Evolutionary conservation across 2,329 filamentous ascomycete genomes (phyloP).

Genomic region (Leptographium flavum): DNA sequence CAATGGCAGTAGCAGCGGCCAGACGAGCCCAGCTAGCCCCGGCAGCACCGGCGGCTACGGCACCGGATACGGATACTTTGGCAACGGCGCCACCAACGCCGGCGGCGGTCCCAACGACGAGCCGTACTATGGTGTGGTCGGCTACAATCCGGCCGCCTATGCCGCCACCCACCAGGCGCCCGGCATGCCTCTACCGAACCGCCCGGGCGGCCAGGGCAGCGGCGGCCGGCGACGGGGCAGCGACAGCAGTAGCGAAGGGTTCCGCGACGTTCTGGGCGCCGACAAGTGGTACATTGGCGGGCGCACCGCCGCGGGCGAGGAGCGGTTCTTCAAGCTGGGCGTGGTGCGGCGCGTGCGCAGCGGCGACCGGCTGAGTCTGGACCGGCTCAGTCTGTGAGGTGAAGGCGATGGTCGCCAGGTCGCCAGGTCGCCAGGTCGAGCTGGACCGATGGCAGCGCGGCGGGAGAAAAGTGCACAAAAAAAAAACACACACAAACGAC

Average conservation of each 20-base stretch:
- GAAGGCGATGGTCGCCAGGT: too few relatives aligned
- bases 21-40: neutral
- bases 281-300: conserved; percentile 78
- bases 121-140: conserved; percentile 6
- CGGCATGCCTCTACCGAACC: neutral
- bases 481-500: neutral
- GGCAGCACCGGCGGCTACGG: conserved; percentile 5
- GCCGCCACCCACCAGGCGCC: conserved; percentile 10
- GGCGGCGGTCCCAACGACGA: too few relatives aligned
- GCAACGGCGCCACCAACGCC: neutral
- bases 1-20: neutral
- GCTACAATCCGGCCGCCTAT: conserved; percentile 9
- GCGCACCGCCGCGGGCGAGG: conserved; percentile 60
- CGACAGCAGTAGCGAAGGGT: conserved; percentile 63
- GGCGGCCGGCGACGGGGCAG: conserved; percentile 45
- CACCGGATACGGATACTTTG: neutral
- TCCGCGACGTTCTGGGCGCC: conserved; percentile 54
- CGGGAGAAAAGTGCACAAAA: neutral
- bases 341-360: conserved; percentile 61
- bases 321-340: conserved; percentile 68
- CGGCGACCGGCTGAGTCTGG: conserved; percentile 59
- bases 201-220: conserved; percentile 28
- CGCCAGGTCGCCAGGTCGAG: neutral
- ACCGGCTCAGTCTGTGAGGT: conserved; percentile 56
- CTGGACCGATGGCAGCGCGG: too few relatives aligned